Evolutionary conservation across 495 filamentous ascomycete species (phyloP), one percentile per base, ranked within the genome.

Genomic region (Podospora fimiseda): DNA sequence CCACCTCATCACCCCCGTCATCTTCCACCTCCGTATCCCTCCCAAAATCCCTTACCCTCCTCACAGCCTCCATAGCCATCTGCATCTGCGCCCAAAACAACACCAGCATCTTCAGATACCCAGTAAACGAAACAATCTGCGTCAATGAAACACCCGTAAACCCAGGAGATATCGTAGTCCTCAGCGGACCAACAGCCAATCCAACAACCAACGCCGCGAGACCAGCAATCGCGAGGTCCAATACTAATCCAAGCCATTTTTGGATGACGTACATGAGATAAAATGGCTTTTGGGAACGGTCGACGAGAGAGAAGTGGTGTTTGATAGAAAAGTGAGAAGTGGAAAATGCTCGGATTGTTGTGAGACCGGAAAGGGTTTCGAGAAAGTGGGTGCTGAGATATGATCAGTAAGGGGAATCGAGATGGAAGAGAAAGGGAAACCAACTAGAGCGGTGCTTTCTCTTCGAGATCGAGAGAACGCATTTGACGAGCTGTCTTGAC

Each of bases 401-500:
- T 33, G 27, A 33, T 33, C 5, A 33, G 5, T 33, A 33, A 11
- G 6, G 27, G 27, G 11, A 11, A 33, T 6, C 6, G 5, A 11
- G 27, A 11, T 33, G 11, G 27, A 33, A 5, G 27, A 33, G 46
- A 33, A 33, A 33, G 11, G n/a, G 11, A 33, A 11, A 33, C 27
- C 11, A 11, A 33, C 27, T 68, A 72, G 4, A 76, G 44, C 1
- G 60, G 65, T 13, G 63, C 59, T 45, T 62, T 67, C 3, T 63
- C 61, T 50, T 76, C 70, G 5, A 76, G 73, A 48, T 83, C 80
- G 1, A 85, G 58, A 1, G 82, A 55, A 8, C 81, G 73, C 7
- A 85, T 43, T 51, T 84, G 82, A 3, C 79, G 74, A 0, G 77
- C 78, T 1, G 76, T 78, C 8, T 75, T 73, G 1, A 83, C 67